Percentiles rank a stretch among this genome's conserved stretches.
phyloP scores from a whole-genome alignment of 2,329 filamentous ascomycete genomes.

The Phialocephala subalpina region DNA sequence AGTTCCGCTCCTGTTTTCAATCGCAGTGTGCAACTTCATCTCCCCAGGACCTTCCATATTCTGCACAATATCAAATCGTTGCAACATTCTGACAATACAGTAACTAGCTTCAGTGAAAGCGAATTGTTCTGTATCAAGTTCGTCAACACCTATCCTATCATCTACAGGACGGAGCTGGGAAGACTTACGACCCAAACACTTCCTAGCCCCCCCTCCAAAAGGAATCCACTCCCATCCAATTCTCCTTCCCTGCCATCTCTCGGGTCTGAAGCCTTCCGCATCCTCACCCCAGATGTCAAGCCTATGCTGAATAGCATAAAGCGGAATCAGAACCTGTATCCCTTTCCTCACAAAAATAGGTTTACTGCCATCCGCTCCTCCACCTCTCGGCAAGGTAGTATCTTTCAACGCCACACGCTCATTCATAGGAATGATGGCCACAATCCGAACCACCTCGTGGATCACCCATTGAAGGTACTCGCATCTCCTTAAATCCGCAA shows the following conservation, averaged over 20 bases:
- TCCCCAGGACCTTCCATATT: constrained; percentile 30
- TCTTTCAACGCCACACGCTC: constrained; percentile 56
- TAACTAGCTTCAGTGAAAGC: constrained; percentile 42
- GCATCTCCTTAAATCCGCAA: constrained; percentile 30
- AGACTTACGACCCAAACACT: constrained; percentile 69
- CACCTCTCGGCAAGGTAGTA: constrained; percentile 45
- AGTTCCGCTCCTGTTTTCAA: constrained; percentile 36
- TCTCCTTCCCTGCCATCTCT: constrained; percentile 55
- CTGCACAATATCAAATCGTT: constrained; percentile 39
- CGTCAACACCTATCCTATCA: constrained; percentile 14
- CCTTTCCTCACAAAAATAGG: constrained; percentile 44
- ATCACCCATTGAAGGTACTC: constrained; percentile 36
- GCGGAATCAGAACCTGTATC: constrained; percentile 28
- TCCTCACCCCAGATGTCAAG: constrained; percentile 72
- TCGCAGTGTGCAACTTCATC: constrained; percentile 33
- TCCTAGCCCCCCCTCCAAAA: constrained; percentile 74
- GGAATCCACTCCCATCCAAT: constrained; percentile 77
- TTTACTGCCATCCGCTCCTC: constrained; percentile 40
- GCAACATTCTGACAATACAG: constrained; percentile 39
- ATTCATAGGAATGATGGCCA: constrained; percentile 59
- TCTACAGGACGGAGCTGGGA: constrained; percentile 22
- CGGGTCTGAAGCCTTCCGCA: constrained; percentile 43
- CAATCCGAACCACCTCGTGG: constrained; percentile 52
- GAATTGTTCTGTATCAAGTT: constrained; percentile 36
- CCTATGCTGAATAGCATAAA: constrained; percentile 44